Conservation (phyloP, 768 basidiomycete species). For the Pholiota conissans region DNA sequence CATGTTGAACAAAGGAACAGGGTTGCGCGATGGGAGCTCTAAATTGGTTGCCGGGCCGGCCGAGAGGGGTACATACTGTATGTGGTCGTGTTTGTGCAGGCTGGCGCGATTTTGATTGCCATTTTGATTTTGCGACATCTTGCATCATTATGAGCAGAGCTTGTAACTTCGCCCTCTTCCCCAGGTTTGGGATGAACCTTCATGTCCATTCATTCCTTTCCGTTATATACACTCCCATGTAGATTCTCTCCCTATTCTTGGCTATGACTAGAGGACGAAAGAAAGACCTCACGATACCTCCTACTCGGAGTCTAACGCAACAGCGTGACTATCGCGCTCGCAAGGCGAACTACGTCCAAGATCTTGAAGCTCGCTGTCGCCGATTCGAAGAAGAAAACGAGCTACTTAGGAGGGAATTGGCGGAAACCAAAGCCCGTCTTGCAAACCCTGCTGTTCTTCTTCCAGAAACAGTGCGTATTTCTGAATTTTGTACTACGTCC, state of each 20-base stretch:
- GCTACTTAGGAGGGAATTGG: slow-evolving; percentile 48
- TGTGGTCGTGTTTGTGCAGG: background rate
- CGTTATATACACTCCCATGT: slow-evolving; percentile 14
- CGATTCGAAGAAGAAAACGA: slow-evolving; percentile 56
- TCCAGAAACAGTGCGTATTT: slow-evolving; percentile 31
- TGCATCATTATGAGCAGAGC: slow-evolving; percentile 35
- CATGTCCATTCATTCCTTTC: slow-evolving; percentile 12
- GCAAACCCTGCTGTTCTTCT: slow-evolving; percentile 28
- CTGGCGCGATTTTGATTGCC: slow-evolving; percentile 21
- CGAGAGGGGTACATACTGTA: background rate
- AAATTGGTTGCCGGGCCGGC: background rate
- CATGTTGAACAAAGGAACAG: background rate
- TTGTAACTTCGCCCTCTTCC: slow-evolving; percentile 20
- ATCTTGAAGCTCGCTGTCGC: slow-evolving; percentile 56
- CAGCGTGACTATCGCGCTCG: slow-evolving; percentile 68
- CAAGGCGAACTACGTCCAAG: slow-evolving; percentile 54
- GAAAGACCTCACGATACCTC: slow-evolving; percentile 61
- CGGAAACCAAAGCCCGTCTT: slow-evolving; percentile 39
- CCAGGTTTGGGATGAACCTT: slow-evolving; percentile 8
- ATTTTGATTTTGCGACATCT: slow-evolving; percentile 35
- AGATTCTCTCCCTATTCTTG: slow-evolving; percentile 9
- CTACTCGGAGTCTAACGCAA: slow-evolving; percentile 56
- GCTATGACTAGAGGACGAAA: slow-evolving; percentile 66
- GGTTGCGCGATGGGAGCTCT: background rate
- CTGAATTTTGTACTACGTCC: slow-evolving; percentile 6